Evolutionary conservation across 805 yeast genomes (phyloP).

Genomic region (Nakazawaea populi): DNA sequence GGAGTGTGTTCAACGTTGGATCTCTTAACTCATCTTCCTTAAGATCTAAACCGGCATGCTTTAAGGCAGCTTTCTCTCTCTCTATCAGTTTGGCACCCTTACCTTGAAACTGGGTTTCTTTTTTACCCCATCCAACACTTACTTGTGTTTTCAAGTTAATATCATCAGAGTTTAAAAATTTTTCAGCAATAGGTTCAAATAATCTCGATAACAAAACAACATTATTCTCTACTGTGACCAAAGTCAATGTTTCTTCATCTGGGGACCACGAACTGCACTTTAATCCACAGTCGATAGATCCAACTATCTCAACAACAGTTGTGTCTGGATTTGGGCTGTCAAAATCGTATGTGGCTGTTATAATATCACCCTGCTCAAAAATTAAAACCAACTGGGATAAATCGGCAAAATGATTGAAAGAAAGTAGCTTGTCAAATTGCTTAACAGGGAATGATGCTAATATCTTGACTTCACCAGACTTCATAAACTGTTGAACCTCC

Average conservation of each 20-base stretch:
- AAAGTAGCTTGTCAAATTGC: conserved; percentile 36
- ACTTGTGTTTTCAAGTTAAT: conserved; percentile 67
- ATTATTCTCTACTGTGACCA: conserved; percentile 58
- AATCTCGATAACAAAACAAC: conserved; percentile 64
- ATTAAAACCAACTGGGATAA: conserved; percentile 60
- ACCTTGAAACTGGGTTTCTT: conserved; percentile 95
- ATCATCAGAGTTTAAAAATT: conserved; percentile 52
- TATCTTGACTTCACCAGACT: conserved; percentile 50
- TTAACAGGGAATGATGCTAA: conserved; percentile 58
- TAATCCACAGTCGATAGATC: conserved; percentile 75
- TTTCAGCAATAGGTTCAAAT: conserved; percentile 77
- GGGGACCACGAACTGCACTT: conserved; percentile 79
- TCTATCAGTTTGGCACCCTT: conserved; percentile 80
- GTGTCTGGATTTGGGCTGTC: conserved; percentile 38
- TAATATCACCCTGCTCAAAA: conserved; percentile 70
- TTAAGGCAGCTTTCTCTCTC: conserved; percentile 52
- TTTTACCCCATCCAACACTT: conserved; percentile 97
- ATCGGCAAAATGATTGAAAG: conserved; percentile 68
- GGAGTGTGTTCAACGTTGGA: conserved; percentile 79
- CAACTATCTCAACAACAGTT: conserved; percentile 69
- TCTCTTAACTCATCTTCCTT: conserved; percentile 65
- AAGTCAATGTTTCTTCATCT: conserved; percentile 79
- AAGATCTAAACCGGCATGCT: conserved; percentile 61
- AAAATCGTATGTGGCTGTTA: conserved; percentile 56
- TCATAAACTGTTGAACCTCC: conserved; percentile 75